Conservation (phyloP, 257 asterid genomes). For the Fraxinus excelsior region DNA sequence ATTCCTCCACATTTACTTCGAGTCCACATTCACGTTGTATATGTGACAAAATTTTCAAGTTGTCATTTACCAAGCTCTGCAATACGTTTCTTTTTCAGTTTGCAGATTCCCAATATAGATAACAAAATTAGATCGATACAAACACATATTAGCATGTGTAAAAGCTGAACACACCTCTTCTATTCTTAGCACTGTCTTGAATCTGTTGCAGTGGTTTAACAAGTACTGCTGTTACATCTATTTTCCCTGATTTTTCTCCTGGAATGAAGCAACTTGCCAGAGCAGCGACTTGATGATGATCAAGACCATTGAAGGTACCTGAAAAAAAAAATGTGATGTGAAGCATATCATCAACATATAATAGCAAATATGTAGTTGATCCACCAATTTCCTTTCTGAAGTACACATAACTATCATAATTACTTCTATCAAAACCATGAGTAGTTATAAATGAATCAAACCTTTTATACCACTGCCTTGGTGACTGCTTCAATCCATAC, state of each 20-base stretch:
- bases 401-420: no score
- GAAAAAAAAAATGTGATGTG: neutral
- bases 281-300: constrained; percentile 92
- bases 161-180: constrained; percentile 68
- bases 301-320: constrained; percentile 97
- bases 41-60: constrained; percentile 41
- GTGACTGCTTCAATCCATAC: no score
- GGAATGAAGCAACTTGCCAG: constrained; percentile 95
- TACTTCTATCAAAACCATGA: no score
- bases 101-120: constrained; percentile 5
- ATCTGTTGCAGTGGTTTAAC: constrained; percentile 92
- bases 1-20: constrained; percentile 89
- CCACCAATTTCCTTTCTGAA: no score
- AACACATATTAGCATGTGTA: neutral
- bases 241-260: constrained; percentile 77
- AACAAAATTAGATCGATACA: constrained; percentile 1
- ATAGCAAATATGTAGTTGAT: no score
- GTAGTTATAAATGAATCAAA: no score
- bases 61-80: constrained; percentile 14
- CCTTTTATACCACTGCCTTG: no score
- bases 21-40: constrained; percentile 97
- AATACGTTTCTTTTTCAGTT: neutral
- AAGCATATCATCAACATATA: no score
- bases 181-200: constrained; percentile 89
- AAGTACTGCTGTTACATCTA: constrained; percentile 87